These are phyloP conservation scores for Russula griseocarnosa DNA, from an alignment of 768 basidiomycete genomes.

Conservation along the genomic window DNA sequence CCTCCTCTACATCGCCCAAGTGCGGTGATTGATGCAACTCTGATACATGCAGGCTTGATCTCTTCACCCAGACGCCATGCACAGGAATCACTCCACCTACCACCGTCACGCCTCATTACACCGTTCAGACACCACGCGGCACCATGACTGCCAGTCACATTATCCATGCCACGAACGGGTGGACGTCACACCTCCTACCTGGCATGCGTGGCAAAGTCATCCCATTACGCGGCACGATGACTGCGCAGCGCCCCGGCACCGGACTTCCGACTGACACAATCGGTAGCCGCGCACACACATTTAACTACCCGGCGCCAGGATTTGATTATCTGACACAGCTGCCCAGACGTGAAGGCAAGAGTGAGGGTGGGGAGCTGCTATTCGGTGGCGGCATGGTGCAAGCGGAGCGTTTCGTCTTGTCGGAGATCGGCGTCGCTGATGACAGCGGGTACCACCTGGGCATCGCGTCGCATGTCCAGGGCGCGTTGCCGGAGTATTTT, in stretches of 20 bases:
- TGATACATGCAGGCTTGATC: slow-evolving; percentile 44
- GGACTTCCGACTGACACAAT: slow-evolving; percentile 30
- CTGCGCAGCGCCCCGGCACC: slow-evolving; percentile 55
- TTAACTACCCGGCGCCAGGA: slow-evolving; percentile 45
- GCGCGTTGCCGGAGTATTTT: slow-evolving; percentile 55
- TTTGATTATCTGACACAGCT: slow-evolving; percentile 73
- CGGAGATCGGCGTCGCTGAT: slow-evolving; percentile 34
- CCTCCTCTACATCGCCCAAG: not conserved
- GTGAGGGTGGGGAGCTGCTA: slow-evolving; percentile 50
- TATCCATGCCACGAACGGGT: slow-evolving; percentile 83
- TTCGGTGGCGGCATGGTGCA: slow-evolving; percentile 58
- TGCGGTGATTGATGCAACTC: not conserved
- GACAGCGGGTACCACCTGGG: slow-evolving; percentile 39
- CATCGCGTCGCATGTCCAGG: slow-evolving; percentile 43
- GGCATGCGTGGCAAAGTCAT: slow-evolving; percentile 59
- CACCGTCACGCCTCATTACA: slow-evolving; percentile 40
- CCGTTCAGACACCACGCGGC: slow-evolving; percentile 60
- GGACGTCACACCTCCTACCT: slow-evolving; percentile 66
- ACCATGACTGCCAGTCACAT: slow-evolving; percentile 55
- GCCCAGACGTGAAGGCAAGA: not conserved
- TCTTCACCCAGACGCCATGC: slow-evolving; percentile 61
- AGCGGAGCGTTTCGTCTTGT: slow-evolving; percentile 31
- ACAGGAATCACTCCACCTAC: slow-evolving; percentile 43
- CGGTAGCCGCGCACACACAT: slow-evolving; percentile 55
- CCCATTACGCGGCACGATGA: slow-evolving; percentile 58